These are phyloP conservation scores for Candida succiphila DNA, from an alignment of 805 yeast species.

Conservation along the genomic window DNA sequence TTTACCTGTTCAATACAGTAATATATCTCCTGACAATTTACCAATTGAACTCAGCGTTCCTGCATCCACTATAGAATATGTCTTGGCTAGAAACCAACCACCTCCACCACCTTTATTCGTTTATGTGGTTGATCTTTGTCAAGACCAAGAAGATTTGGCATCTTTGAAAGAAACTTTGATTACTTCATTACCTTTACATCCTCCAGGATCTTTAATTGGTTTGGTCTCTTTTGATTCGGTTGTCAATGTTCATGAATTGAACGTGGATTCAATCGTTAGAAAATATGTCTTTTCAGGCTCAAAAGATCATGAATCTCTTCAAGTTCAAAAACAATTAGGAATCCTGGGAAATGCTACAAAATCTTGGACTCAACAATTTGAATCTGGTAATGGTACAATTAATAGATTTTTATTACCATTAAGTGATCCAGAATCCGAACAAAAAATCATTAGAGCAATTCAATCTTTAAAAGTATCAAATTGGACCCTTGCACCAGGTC, in stretches of 20 bases:
- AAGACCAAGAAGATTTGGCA: slow-evolving; percentile 78
- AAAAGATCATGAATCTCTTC: slow-evolving; percentile 52
- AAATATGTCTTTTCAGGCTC: slow-evolving; percentile 83
- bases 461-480: slow-evolving; percentile 52
- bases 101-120: slow-evolving; percentile 82
- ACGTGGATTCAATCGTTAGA: slow-evolving; percentile 53
- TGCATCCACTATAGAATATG: slow-evolving; percentile 76
- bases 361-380: slow-evolving; percentile 31
- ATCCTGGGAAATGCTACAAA: slow-evolving; percentile 25
- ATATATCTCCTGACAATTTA: slow-evolving; percentile 61
- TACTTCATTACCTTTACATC: slow-evolving; percentile 66
- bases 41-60: slow-evolving; percentile 70
- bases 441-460: slow-evolving; percentile 67
- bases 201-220: slow-evolving; percentile 85
- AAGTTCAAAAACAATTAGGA: slow-evolving; percentile 26
- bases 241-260: slow-evolving; percentile 79
- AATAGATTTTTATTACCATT: slow-evolving; percentile 26
- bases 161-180: slow-evolving; percentile 76
- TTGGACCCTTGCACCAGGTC: slow-evolving; percentile 81
- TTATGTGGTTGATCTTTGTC: slow-evolving; percentile 81
- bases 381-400: slow-evolving; percentile 27
- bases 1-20: slow-evolving; percentile 74
- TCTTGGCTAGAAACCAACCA: slow-evolving; percentile 46
- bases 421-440: slow-evolving; percentile 47
- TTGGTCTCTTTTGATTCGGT: slow-evolving; percentile 84